Evolutionary conservation across 2,329 filamentous ascomycete genomes (phyloP).

Genomic region (Pestalotiopsis sp.): DNA sequence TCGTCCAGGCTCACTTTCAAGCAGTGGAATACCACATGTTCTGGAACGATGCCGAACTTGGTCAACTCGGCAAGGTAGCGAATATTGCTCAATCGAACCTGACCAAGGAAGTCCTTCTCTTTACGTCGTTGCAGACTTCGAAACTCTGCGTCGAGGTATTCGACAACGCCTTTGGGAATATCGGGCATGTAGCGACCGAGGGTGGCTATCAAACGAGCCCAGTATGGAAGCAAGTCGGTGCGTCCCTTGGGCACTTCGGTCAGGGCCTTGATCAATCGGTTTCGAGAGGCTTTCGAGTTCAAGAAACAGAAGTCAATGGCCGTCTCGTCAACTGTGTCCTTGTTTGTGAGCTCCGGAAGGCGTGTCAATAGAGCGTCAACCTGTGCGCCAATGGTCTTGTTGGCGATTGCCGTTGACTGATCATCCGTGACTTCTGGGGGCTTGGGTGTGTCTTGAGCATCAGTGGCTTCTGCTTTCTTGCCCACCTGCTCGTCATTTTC

Average conservation of each 20-base stretch:
- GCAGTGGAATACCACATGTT: constrained; percentile 98
- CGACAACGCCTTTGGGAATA: constrained; percentile 86
- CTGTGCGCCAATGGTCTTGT: constrained; percentile 96
- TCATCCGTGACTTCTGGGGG: constrained; percentile 65
- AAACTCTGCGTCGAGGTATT: constrained; percentile 95
- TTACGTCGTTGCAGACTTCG: constrained; percentile 95
- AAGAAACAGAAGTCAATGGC: constrained; percentile 98
- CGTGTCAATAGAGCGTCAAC: constrained; percentile 88
- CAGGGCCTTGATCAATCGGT: constrained; percentile 87
- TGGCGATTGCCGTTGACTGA: constrained; percentile 89
- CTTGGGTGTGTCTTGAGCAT: constrained; percentile 54
- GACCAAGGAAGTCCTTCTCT: constrained; percentile 94
- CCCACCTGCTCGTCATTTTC: constrained; percentile 82
- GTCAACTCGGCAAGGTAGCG: constrained; percentile 97
- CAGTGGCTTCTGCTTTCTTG: constrained; percentile 66
- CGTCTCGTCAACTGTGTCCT: constrained; percentile 88
- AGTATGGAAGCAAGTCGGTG: constrained; percentile 85
- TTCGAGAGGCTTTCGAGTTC: constrained; percentile 97
- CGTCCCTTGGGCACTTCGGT: constrained; percentile 95
- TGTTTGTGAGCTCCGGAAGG: constrained; percentile 88
- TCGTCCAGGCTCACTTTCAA: constrained; percentile 97
- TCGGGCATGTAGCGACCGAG: constrained; percentile 93
- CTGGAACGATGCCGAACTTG: constrained; percentile 96
- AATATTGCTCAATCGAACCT: constrained; percentile 91
- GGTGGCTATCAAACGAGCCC: constrained; percentile 90